Conservation (phyloP, 176 grass and related monocot species). For the Carex littledalei region DNA sequence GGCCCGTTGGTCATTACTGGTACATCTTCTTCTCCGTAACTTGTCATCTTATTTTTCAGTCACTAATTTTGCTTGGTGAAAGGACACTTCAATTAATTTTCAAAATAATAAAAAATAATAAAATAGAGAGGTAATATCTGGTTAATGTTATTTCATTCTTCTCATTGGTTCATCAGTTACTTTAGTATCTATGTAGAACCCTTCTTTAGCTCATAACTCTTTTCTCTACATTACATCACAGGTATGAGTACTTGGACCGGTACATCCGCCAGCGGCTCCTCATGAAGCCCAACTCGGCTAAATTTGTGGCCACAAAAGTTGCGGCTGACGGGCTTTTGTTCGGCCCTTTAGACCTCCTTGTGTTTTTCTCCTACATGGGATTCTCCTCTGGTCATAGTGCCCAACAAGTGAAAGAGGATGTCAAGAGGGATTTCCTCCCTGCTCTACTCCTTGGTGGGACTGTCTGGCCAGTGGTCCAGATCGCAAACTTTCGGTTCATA, state of each 20-base stretch:
- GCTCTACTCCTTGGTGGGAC: slow-evolving; percentile 53
- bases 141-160: background rate
- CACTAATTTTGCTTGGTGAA: background rate
- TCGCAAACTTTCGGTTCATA: slow-evolving; percentile 78
- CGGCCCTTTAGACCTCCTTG: slow-evolving; percentile 59
- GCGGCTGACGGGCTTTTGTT: slow-evolving; percentile 62
- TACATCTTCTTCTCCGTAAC: slow-evolving; percentile 31
- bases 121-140: background rate
- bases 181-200: background rate
- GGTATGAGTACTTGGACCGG: slow-evolving; percentile 89
- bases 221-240: slow-evolving; percentile 16
- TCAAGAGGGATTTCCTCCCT: slow-evolving; percentile 86
- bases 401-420: slow-evolving; percentile 79
- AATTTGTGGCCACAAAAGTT: slow-evolving; percentile 81
- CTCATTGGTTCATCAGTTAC: background rate
- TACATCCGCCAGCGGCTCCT: slow-evolving; percentile 38
- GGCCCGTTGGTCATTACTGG: slow-evolving; percentile 91
- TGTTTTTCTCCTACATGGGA: slow-evolving; percentile 91
- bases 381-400: slow-evolving; percentile 50
- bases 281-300: slow-evolving; percentile 48
- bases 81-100: background rate
- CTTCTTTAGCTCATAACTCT: background rate
- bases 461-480: slow-evolving; percentile 76
- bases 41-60: background rate
- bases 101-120: background rate